Percentiles rank a stretch among this genome's conserved stretches.
Conservation (phyloP, 163 green algal genomes). For the Volvox carteri region DNA sequence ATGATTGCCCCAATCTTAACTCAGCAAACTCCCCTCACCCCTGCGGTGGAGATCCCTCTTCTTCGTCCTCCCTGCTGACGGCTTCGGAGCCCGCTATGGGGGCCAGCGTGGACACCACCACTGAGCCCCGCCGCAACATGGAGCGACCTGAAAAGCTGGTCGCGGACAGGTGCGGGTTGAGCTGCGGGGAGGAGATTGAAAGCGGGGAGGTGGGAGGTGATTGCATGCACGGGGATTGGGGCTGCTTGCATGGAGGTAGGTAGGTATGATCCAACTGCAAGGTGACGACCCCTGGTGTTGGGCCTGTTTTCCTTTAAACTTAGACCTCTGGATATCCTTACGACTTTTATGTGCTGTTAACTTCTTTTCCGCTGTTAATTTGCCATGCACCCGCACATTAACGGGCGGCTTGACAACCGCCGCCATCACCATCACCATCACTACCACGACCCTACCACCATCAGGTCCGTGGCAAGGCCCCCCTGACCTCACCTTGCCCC, state of each 20-base stretch:
- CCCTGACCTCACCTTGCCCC: constrained; percentile 41
- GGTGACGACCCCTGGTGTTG: too few species aligned
- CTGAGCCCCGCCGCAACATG: not conserved
- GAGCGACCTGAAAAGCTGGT: constrained; percentile 39
- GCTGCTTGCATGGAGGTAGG: not conserved
- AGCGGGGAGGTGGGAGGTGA: not conserved
- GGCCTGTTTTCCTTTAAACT: too few species aligned
- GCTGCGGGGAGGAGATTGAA: not conserved
- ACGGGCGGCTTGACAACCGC: too few species aligned
- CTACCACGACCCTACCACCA: too few species aligned
- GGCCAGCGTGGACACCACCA: constrained; percentile 2
- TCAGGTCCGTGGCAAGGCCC: too few species aligned
- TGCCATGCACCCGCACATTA: too few species aligned
- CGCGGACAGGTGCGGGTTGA: constrained; percentile 3
- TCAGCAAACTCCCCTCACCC: constrained; percentile 15
- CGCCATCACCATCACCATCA: too few species aligned
- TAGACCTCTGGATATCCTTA: too few species aligned
- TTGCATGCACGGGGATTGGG: not conserved
- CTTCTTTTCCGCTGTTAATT: too few species aligned
- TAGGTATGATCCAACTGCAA: too few species aligned
- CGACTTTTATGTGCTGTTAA: too few species aligned
- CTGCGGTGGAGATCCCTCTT: not conserved
- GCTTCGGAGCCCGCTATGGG: constrained; percentile 17
- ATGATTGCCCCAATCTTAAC: too few species aligned
- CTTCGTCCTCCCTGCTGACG: constrained; percentile 15